A percentile compares a stretch with the other conserved stretches of the same genome.
Conservation (phyloP, 768 basidiomycete genomes). For the Lactifluus rugatus region DNA sequence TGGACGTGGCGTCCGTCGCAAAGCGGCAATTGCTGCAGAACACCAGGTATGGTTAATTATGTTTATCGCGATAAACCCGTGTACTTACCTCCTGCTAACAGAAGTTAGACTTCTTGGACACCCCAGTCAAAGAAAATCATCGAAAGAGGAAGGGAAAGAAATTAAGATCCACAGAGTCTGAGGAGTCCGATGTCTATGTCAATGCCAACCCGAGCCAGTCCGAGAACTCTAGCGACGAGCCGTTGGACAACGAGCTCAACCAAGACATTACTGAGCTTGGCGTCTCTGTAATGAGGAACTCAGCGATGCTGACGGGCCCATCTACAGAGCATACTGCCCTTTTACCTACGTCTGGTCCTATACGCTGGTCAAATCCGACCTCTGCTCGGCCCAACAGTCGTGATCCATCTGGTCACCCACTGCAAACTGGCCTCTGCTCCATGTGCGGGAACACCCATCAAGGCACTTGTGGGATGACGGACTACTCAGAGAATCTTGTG, state of each 20-base stretch:
- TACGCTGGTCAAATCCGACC: neutral
- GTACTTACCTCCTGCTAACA: conserved; percentile 19
- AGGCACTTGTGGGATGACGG: conserved; percentile 53
- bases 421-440: conserved; percentile 36
- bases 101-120: conserved; percentile 29
- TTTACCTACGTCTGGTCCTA: neutral
- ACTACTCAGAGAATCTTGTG: conserved; percentile 52
- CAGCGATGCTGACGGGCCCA: neutral
- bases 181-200: conserved; percentile 35
- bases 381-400: neutral
- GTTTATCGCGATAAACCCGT: neutral
- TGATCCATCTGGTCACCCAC: neutral
- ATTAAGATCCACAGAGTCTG: conserved; percentile 27
- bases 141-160: conserved; percentile 28
- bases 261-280: neutral
- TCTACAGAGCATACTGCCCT: neutral
- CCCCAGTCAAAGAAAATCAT: conserved; percentile 28
- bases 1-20: conserved; percentile 68
- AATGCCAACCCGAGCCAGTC: conserved; percentile 2
- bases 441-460: conserved; percentile 42
- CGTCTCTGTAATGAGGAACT: neutral
- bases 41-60: conserved; percentile 32
- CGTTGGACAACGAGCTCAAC: neutral
- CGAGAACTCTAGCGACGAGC: conserved; percentile 9
- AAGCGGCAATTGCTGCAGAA: conserved; percentile 41